phyloP scores from a whole-genome alignment of 202 grass and related monocot genomes.

The Eragrostis tef region DNA sequence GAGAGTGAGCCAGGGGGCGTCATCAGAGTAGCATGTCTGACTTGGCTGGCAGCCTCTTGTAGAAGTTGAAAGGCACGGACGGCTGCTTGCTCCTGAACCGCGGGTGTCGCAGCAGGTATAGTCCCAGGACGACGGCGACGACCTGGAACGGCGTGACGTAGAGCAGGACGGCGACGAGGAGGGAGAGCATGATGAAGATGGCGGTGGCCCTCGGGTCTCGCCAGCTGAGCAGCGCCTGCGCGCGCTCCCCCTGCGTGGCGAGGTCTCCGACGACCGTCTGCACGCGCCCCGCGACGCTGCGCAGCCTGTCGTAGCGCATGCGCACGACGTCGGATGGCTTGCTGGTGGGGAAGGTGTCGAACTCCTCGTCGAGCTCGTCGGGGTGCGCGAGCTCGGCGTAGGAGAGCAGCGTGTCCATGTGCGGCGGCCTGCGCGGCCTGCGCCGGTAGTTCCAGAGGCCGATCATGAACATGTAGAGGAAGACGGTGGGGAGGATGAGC shows the following conservation, averaged over 20 bases:
- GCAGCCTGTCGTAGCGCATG: slow-evolving; percentile 78
- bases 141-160: slow-evolving; percentile 81
- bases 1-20: too few species aligned
- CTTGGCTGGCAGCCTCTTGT: slow-evolving; percentile 74
- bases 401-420: slow-evolving; percentile 79
- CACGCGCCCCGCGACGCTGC: slow-evolving; percentile 68
- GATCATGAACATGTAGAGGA: slow-evolving; percentile 74
- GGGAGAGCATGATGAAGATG: slow-evolving; percentile 64
- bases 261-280: slow-evolving; percentile 86
- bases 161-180: slow-evolving; percentile 53
- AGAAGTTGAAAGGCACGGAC: slow-evolving; percentile 78
- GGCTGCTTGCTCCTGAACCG: slow-evolving; percentile 80
- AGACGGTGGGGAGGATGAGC: slow-evolving; percentile 81
- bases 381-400: slow-evolving; percentile 58
- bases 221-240: slow-evolving; percentile 77
- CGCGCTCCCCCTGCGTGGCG: slow-evolving; percentile 78
- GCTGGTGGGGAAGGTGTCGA: slow-evolving; percentile 90
- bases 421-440: slow-evolving; percentile 57
- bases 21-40: slow-evolving; percentile 66
- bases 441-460: slow-evolving; percentile 68
- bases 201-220: slow-evolving; percentile 65
- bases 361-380: slow-evolving; percentile 96
- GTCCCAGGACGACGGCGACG: slow-evolving; percentile 54
- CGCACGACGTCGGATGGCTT: slow-evolving; percentile 58
- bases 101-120: slow-evolving; percentile 81